These are phyloP conservation scores for Powellomyces hirtus DNA, from an alignment of 192 early-diverging fungal species.

Conservation along the genomic window DNA sequence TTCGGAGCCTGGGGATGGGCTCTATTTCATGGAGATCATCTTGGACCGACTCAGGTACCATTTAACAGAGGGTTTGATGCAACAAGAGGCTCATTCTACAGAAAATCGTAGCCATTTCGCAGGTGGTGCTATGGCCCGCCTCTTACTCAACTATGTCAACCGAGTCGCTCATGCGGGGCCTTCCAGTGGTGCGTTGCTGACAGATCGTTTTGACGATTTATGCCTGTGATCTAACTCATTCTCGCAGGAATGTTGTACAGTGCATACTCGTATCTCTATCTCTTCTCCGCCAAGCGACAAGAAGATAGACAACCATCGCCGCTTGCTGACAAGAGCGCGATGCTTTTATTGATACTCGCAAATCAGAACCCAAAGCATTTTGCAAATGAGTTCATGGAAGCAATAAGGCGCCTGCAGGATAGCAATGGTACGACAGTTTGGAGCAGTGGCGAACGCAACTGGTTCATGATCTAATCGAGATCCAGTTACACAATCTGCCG, in stretches of 20 bases:
- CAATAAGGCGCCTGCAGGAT: conserved; percentile 42
- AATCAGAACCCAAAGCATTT: conserved; percentile 32
- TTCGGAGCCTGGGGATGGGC: conserved; percentile 33
- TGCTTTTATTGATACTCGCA: conserved; percentile 58
- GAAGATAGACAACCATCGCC: conserved; percentile 47
- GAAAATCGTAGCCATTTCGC: conserved; percentile 53
- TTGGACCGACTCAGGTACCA: conserved; percentile 55
- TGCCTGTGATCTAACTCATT: no score
- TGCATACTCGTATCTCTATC: conserved; percentile 68
- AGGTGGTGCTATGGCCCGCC: conserved; percentile 50
- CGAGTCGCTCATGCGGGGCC: conserved; percentile 44
- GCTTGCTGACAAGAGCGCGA: conserved; percentile 60
- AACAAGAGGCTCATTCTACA: not conserved
- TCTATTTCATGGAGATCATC: conserved; percentile 71
- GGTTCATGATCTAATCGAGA: no score
- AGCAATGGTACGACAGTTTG: conserved; percentile 36
- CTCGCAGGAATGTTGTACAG: conserved; percentile 63
- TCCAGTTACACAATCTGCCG: no score
- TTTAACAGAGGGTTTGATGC: not conserved
- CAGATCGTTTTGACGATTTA: no score
- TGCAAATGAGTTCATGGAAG: conserved; percentile 39
- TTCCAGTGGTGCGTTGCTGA: conserved; percentile 10
- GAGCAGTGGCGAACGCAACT: no score
- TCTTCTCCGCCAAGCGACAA: conserved; percentile 49
- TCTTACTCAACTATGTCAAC: conserved; percentile 54